Percentiles rank a stretch among this genome's conserved stretches.
Evolutionary conservation across 257 asterid genomes (phyloP).

Genomic region (Solanum rostratum): DNA sequence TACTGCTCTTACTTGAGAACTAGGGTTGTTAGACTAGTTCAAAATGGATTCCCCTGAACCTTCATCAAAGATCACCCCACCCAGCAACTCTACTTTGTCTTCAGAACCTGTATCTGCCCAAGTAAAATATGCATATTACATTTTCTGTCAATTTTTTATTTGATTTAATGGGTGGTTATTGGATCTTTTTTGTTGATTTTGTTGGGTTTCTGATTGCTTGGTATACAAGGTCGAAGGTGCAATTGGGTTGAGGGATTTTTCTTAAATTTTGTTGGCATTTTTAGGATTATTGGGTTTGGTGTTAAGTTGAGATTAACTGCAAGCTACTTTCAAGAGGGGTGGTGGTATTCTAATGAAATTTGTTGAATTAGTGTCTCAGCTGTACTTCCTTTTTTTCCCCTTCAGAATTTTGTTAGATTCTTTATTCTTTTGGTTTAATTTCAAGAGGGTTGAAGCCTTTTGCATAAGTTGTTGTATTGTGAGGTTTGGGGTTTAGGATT

Average conservation of each 20-base stretch:
- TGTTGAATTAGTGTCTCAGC: neutral
- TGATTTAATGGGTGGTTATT: neutral
- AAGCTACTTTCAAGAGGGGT: neutral
- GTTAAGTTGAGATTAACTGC: neutral
- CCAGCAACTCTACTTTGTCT: neutral
- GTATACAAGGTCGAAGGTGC: neutral
- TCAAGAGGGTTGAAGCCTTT: neutral
- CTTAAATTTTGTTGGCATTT: neutral
- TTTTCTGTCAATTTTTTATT: neutral
- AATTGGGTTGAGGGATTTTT: neutral
- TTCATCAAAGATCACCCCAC: conserved; percentile 10
- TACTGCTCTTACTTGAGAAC: neutral
- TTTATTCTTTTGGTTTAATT: neutral
- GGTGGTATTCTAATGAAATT: neutral
- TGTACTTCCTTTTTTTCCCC: neutral
- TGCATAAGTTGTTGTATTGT: neutral
- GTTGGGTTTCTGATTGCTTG: neutral
- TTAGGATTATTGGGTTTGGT: neutral
- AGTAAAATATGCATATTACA: neutral
- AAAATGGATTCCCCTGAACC: conserved; percentile 35
- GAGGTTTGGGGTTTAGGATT: neutral
- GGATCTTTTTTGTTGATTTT: neutral
- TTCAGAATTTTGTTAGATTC: neutral
- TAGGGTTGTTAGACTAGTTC: conserved; percentile 27
- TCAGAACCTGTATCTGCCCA: conserved; percentile 15